Evolutionary conservation across 2,329 filamentous ascomycete genomes (phyloP), one percentile per base, ranked within the genome.

Genomic region (Escovopsis sp.): DNA sequence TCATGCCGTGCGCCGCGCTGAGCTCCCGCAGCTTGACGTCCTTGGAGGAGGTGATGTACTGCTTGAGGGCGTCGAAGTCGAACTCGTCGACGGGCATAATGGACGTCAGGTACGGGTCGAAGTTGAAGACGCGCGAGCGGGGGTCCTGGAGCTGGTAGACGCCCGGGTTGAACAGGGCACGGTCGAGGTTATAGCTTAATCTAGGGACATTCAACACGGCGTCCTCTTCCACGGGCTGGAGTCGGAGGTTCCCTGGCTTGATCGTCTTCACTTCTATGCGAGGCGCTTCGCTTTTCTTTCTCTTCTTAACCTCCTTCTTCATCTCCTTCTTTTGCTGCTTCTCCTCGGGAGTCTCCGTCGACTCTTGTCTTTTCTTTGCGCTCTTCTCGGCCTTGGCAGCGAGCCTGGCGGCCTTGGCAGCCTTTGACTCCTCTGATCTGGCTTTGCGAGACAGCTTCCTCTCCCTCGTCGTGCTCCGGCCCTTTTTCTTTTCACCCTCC

Each of bases 31-130:
- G 65, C 4, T 67, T 73, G 5, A 61, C 57, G 51, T 98, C 90
- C 52, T 82, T 77, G 9, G 88, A 96, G 0, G 90, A 94, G 0
- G 87, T 94, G 43, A 94, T 76, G 55, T 94, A 98, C 42, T 77
- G 69, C 53, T 82, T 84, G 36, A 98, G 58, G 4, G 85, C 77
- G 39, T 82, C 71, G 55, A 93, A 98, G 50, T 98, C 84, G 50
- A 98, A 98, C 50, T 98, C 84, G 2, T 72, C 65, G 13, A 90
- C 77, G 2, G 90, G 87, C 85, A 96, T 96, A 47, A 98, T 92
- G 35, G 76, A 76, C 40, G 86, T 75, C 15, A 98, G 68, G 50
- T 94, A 94, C 0, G 92, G 90, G 51, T 98, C 88, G 48, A 98
- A 98, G 54, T 98, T 98, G 67, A 76, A 98, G 6, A 96, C 85